Evolutionary conservation across 345 rosid species (phyloP), one percentile per base, ranked within the genome.

Genomic region (Jatropha curcas): DNA sequence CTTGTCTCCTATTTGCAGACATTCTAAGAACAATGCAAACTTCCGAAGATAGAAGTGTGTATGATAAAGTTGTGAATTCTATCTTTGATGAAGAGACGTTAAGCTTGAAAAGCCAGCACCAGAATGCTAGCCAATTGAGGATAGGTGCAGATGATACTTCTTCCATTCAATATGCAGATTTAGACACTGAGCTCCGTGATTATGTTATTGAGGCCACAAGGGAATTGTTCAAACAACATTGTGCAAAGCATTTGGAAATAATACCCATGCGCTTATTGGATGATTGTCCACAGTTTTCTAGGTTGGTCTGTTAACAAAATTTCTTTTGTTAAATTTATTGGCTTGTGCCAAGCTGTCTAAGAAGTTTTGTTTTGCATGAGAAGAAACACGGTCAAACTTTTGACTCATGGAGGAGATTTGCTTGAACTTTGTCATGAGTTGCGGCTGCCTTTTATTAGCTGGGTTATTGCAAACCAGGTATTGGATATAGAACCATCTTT

Each of bases 391-490:
- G 93, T 94, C 79, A 94, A 94, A 77, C 91, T 94, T 82, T 82
- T 94, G 85, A 87, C 87, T 67, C 88, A 78, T 72, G 98, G 97
- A 74, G 98, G 98, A 72, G 95, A 94, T 80, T 81, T 94, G 83
- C 87, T 94, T 77, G 98, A 90, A 76, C 93, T 94, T 81, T 88
- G 97, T 81, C 86, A 85, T 65, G 98, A 94, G 86, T 81, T 94
- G 72, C 96, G 98, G 46, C 74, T 87, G 77, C 96, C 97, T 65
- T 94, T 92, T 84, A 89, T 83, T 77, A 79, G 77, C 64, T 94
- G 96, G 98, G 84, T 84, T 35, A 77, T 82, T 59, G 79, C 52
- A 68, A 88, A 86, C 60, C 96, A 90, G 98, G 97, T 94, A 80
- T 20, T 68, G 56, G n/a, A 62, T 72, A 55, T 33, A 43, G 72